Conservation (phyloP, 306 rosid genomes). For the Cajanus cajan region DNA sequence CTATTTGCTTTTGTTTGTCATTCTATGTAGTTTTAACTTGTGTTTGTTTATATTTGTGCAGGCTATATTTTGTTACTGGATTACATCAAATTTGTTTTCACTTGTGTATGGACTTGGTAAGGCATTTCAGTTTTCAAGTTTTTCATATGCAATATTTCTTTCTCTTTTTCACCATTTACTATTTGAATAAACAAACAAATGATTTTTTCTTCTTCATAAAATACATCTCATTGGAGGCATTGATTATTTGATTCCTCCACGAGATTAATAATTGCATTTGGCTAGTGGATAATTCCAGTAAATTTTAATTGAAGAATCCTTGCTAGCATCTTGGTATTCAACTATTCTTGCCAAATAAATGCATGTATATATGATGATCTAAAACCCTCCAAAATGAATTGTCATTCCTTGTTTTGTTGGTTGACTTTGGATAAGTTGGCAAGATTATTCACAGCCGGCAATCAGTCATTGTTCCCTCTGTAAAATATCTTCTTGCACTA, state of each 20-base stretch:
- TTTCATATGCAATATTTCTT: slow-evolving; percentile 18
- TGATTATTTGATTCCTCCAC: neutral
- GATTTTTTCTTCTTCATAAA: neutral
- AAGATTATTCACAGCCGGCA: neutral
- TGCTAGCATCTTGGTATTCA: neutral
- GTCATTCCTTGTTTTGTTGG: neutral
- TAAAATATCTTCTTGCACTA: neutral
- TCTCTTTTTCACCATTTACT: neutral
- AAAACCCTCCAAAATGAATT: neutral
- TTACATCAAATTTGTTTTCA: slow-evolving; percentile 83
- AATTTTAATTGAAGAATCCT: neutral
- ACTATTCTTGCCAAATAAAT: neutral
- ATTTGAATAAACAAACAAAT: neutral
- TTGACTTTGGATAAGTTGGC: neutral
- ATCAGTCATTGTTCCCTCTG: neutral
- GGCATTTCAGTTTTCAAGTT: slow-evolving; percentile 26
- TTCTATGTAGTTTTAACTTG: slow-evolving; percentile 25
- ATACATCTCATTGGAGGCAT: neutral
- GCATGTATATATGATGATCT: neutral
- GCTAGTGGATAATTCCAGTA: neutral
- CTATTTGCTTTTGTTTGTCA: slow-evolving; percentile 1
- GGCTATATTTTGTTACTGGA: slow-evolving; percentile 93
- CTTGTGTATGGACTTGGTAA: slow-evolving; percentile 73
- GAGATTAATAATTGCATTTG: neutral
- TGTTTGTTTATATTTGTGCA: slow-evolving; percentile 41